Evolutionary conservation across 1,139 yeast species (phyloP), one percentile per base, ranked within the genome.

Genomic region (Diutina neorugosa): DNA sequence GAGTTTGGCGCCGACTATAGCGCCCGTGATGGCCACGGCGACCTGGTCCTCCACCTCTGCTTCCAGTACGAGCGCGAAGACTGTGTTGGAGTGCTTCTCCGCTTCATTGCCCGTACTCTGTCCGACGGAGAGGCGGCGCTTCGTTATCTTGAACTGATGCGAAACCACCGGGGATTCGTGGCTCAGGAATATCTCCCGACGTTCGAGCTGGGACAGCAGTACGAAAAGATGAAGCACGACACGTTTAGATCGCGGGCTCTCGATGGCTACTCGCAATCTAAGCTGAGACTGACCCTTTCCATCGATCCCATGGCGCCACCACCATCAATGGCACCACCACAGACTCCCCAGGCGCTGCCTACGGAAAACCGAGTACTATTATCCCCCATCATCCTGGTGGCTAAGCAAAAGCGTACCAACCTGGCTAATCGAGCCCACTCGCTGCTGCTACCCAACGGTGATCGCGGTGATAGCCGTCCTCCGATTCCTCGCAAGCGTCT

Each of bases 1-100:
- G 91, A 87, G 53, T 82, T 87, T 59, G 96, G 95, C 3, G 96
- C 96, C 3, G 81, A 86, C 60, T 76, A 85, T 59, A 73, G 78
- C 54, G 60, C 75, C 2, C 71, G 73, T 23, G 96, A 87, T 62
- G 71, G 68, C 27, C 70, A 77, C 41, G 94, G 93, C 2, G 85
- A 88, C 62, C 82, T 93, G 12, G 82, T 94, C 5, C 67, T 91
- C 34, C 98, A 91, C 65, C 67, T 86, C 20, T 89, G 96, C 8
- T 81, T 90, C 60, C 88, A 88, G 57, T 82, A 78, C 62, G 96
- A 95, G 4, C 80, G 81, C 57, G 63, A 79, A 25, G 80, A 80
- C 52, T 85, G 94, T 55, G 69, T 87, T 53, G 77, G 81, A 55
- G 73, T 82, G 23, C 67, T 91, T 42, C 65, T 86, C 1, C 74